Base-by-base conservation (phyloP, 192 early-diverging fungal genomes). In the Coemansia nantahalensis region DNA sequence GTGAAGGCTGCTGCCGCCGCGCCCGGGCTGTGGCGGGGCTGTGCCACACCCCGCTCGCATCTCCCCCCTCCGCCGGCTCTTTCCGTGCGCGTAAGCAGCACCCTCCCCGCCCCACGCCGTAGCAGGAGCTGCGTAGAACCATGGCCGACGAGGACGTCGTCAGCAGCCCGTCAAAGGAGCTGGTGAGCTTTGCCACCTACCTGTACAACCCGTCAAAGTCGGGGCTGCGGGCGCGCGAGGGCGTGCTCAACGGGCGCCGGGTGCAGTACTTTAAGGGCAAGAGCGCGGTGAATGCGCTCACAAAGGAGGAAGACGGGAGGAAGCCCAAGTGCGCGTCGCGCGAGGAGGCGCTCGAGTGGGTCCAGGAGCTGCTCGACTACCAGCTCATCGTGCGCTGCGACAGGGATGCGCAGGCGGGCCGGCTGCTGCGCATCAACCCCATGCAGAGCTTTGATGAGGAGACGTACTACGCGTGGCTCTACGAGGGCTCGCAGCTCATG, bases 381-480 rank as follows among this genome's bases (percentile, higher is more conserved):
- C 84, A 86, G 54, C 83, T 93, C 65, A 83, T 92, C 47, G 76
- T 93, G 48, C 82, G 85, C 42, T 88, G 89, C 49, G 85, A 90
- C 54, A 82, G 75, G 26, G 74, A 76, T 14, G 67, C 57, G n/a
- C 78, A 81, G 12, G 62, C 63, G 1, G 62, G 65, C 14, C 68
- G 70, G 39, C 61, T 63, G 51, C 71, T 87, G 37, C 58, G 61
- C 42, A 41, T 83, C 23, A 82, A 76, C 23, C 82, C 84, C 13
- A 59, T 69, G 55, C 80, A 86, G 62, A 77, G 63, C 37, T 93
- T 89, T 55, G 63, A 75, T 15, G 89, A 92, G 45, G 90, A 94
- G 11, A 77, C 82, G 26, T 92, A 95, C 79, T 98, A 87, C 63
- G 85, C 90, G 35, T 97, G 91, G 93, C 66, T 93, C 5, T 97